Evolutionary conservation across 257 asterid genomes (phyloP).

Genomic region (Ilex aquifolium): DNA sequence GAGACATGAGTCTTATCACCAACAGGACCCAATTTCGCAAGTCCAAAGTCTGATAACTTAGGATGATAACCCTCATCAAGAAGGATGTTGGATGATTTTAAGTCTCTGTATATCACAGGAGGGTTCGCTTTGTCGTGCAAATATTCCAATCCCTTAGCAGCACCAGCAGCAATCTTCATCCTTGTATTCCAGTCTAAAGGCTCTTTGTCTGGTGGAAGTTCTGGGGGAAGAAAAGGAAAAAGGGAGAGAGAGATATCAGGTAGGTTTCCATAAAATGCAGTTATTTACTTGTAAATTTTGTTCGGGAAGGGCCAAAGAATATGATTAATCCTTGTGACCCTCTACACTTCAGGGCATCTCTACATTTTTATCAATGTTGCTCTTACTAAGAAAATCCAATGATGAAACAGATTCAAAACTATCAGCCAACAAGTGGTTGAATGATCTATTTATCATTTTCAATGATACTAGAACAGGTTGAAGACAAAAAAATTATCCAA

Average conservation of each 20-base stretch:
- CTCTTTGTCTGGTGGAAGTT: constrained; percentile 54
- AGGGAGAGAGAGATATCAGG: not conserved
- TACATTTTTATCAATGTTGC: too few species aligned
- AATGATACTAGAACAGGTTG: not conserved
- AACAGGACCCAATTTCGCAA: constrained; percentile 85
- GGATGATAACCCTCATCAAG: constrained; percentile 74
- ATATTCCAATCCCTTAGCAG: constrained; percentile 84
- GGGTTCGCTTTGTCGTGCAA: constrained; percentile 89
- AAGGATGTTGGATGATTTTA: constrained; percentile 85
- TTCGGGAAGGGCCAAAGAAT: too few species aligned
- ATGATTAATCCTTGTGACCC: too few species aligned
- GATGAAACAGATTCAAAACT: too few species aligned
- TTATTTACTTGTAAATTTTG: too few species aligned
- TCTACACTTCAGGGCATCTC: too few species aligned
- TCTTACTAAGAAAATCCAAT: too few species aligned
- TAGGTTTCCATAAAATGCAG: not conserved
- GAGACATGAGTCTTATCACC: constrained; percentile 93
- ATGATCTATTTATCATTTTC: too few species aligned
- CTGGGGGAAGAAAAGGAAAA: constrained; percentile 15
- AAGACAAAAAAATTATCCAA: too few species aligned
- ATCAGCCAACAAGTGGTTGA: too few species aligned
- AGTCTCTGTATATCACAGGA: constrained; percentile 81
- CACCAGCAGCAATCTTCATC: constrained; percentile 95
- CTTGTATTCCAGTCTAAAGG: constrained; percentile 91
- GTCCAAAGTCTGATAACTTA: constrained; percentile 87